Conservation (phyloP, 2,329 filamentous ascomycete species). For the Grosmannia penicillata region DNA sequence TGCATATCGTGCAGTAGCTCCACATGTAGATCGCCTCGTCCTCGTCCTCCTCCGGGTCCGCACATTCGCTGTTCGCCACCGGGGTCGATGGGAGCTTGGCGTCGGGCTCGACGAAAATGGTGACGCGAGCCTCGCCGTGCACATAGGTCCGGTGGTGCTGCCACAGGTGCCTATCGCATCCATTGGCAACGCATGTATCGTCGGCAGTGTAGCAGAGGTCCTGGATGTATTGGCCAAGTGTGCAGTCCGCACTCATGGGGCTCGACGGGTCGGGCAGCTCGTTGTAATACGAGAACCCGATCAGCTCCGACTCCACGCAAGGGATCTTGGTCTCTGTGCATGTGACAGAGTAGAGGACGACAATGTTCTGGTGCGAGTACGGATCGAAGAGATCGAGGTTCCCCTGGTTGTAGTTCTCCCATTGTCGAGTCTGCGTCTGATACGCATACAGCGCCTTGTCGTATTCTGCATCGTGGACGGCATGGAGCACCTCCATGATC, state of each 20-base stretch:
- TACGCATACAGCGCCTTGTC: conserved; percentile 91
- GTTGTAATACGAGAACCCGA: conserved; percentile 86
- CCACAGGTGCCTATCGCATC: conserved; percentile 76
- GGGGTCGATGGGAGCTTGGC: conserved; percentile 40
- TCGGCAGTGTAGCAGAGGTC: conserved; percentile 67
- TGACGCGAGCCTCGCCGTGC: conserved; percentile 86
- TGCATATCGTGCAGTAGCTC: conserved; percentile 89
- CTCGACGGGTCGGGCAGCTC: conserved; percentile 56
- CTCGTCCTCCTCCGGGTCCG: conserved; percentile 20
- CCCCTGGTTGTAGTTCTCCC: conserved; percentile 87
- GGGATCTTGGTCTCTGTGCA: conserved; percentile 90
- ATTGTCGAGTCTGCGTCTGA: conserved; percentile 83
- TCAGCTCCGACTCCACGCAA: conserved; percentile 78
- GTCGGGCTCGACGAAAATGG: conserved; percentile 67
- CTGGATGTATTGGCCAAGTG: conserved; percentile 88
- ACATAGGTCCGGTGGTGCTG: conserved; percentile 96
- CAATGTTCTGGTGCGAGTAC: conserved; percentile 90
- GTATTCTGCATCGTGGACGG: conserved; percentile 92
- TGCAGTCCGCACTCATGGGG: conserved; percentile 71
- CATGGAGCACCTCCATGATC: conserved; percentile 84
- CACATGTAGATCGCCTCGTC: conserved; percentile 76
- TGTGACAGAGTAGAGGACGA: conserved; percentile 83
- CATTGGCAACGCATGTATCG: conserved; percentile 65
- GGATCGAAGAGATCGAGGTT: conserved; percentile 87
- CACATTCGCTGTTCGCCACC: conserved; percentile 26